A percentile compares a stretch with the other conserved stretches of the same genome.
Conservation (phyloP, 2,329 filamentous ascomycete genomes). For the Grosmannia serpens region DNA sequence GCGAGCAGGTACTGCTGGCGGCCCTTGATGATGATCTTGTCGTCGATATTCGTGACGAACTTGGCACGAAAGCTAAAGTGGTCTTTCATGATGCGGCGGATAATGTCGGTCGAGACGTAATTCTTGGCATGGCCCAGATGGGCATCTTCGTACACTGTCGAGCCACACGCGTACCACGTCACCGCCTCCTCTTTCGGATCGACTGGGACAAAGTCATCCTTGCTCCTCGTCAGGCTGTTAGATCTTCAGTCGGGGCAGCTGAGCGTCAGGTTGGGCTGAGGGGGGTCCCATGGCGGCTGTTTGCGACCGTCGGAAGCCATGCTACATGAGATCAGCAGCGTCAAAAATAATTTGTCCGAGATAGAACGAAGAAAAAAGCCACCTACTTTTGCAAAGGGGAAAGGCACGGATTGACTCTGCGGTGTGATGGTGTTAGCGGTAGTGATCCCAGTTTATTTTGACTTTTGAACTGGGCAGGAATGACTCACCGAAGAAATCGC, state of each 20-base stretch:
- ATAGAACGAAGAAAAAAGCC: not conserved
- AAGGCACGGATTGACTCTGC: not conserved
- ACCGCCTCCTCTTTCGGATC: conserved; percentile 5
- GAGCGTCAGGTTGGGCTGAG: conserved; percentile 4
- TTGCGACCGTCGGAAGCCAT: conserved; percentile 11
- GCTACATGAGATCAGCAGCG: not conserved
- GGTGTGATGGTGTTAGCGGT: not conserved
- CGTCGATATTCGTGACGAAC: conserved; percentile 67
- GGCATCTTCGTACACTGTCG: conserved; percentile 54
- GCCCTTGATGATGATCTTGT: conserved; percentile 31
- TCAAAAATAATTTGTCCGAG: not conserved
- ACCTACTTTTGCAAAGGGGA: not conserved
- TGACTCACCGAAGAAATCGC: not conserved
- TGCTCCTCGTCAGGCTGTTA: conserved; percentile 56
- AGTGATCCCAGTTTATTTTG: no score
- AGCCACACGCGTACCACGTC: conserved; percentile 15
- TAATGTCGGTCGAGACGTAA: conserved; percentile 66
- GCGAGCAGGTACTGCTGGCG: conserved; percentile 4
- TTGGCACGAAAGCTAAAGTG: conserved; percentile 61
- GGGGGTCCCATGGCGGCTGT: conserved; percentile 10
- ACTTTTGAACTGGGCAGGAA: not conserved
- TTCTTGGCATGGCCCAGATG: conserved; percentile 67
- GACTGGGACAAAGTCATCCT: conserved; percentile 48
- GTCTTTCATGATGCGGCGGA: conserved; percentile 56
- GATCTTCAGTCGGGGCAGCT: conserved; percentile 33